Evolutionary conservation across 225 moss, liverwort and hornwort species (phyloP).

Genomic region (Antitrichia curtipendula): DNA sequence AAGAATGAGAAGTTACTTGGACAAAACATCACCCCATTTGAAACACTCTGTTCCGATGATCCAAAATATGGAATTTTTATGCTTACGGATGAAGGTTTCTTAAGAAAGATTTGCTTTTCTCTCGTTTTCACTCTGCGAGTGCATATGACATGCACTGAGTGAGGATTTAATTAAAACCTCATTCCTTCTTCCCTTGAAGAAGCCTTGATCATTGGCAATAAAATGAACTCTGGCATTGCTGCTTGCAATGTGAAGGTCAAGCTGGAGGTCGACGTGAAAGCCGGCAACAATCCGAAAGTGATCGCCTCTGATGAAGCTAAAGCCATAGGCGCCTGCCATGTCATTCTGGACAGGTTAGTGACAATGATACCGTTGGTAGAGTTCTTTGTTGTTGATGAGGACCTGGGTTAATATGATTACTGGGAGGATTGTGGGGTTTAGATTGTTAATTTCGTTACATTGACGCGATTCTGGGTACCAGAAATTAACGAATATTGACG

Average conservation of each 20-base stretch:
- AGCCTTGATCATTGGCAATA: not conserved
- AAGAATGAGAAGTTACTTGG: not conserved
- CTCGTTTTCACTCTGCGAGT: not conserved
- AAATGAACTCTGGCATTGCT: not conserved
- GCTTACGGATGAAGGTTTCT: not conserved
- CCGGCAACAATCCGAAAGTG: slow-evolving; percentile 14
- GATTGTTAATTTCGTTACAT: not conserved
- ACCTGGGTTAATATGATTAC: not conserved
- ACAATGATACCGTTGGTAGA: not conserved
- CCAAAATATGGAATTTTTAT: not conserved
- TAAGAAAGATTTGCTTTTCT: not conserved
- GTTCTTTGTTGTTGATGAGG: not conserved
- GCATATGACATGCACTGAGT: not conserved
- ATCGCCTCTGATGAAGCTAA: slow-evolving; percentile 38
- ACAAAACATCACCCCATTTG: not conserved
- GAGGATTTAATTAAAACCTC: not conserved
- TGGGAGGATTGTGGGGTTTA: not conserved
- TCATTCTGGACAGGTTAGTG: slow-evolving; percentile 31
- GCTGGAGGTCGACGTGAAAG: slow-evolving; percentile 35
- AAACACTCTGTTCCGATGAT: not conserved
- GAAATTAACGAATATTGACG: not conserved
- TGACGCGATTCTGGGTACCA: too few relatives aligned
- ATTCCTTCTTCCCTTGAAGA: not conserved
- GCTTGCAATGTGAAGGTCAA: slow-evolving; percentile 18
- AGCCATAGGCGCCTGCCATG: slow-evolving; percentile 34